These are phyloP conservation scores for Sarocladiaceae sp. DNA, from an alignment of 2,329 filamentous ascomycete species.

Conservation along the genomic window DNA sequence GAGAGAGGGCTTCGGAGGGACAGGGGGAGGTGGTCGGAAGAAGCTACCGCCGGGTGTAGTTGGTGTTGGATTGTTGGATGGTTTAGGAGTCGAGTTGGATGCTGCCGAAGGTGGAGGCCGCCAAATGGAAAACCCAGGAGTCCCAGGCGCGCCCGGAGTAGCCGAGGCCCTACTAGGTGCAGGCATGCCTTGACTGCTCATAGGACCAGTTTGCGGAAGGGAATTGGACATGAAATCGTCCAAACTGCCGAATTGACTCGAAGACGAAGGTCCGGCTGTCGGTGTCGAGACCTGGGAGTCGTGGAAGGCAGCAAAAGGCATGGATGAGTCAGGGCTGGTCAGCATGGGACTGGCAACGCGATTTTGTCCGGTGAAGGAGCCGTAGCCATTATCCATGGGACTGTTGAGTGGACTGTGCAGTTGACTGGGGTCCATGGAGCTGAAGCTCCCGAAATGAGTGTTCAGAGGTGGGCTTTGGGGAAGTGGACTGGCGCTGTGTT, in stretches of 20 bases:
- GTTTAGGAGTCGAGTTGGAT: conserved; percentile 14
- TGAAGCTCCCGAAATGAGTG: conserved; percentile 13
- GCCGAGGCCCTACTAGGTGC: background rate
- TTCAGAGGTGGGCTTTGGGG: conserved; percentile 17
- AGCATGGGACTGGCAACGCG: conserved; percentile 28
- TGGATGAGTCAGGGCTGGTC: conserved; percentile 21
- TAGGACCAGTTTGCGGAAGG: background rate
- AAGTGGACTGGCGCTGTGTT: conserved; percentile 10
- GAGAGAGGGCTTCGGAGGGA: conserved; percentile 34
- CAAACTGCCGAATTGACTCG: conserved; percentile 26
- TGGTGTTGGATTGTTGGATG: conserved; percentile 11
- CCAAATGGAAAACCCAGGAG: conserved; percentile 34
- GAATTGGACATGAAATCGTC: conserved; percentile 24
- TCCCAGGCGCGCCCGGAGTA: conserved; percentile 12
- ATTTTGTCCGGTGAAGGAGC: conserved; percentile 22
- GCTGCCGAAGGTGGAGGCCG: conserved; percentile 25
- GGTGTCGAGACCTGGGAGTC: conserved; percentile 24
- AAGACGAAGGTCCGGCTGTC: conserved; percentile 18
- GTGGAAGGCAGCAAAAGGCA: conserved; percentile 28
- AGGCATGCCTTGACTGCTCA: background rate
- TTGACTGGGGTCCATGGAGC: background rate
- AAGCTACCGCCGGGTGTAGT: conserved; percentile 19
- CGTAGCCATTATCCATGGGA: conserved; percentile 27
- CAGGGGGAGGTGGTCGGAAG: conserved; percentile 30
- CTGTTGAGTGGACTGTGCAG: conserved; percentile 25